Evolutionary conservation across 768 basidiomycete species (phyloP), one percentile per base, ranked within the genome.

Genomic region (Collybia mongolica): DNA sequence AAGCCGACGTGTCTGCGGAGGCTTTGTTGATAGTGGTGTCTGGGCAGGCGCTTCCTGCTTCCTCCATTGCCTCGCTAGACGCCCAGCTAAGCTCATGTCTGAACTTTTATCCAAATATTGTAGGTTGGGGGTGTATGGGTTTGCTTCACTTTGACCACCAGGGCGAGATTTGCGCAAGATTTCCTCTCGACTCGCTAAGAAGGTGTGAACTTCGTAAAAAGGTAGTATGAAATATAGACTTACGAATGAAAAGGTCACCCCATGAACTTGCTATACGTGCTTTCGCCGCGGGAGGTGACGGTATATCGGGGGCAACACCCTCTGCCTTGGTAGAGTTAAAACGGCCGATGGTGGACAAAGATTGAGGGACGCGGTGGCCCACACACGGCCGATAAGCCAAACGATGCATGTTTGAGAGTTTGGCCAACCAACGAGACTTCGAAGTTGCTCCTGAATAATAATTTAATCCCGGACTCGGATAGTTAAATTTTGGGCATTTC

Each of bases 181-280:
- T 37, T 60, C 60, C 45, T 59, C 40, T 29, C 54, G 55, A 20
- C 55, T 48, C 9, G 54, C 60, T 60, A 38, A 8, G 19, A 18
- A 4, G 17, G 26, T 11, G 19, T 55, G 15, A 57, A 45, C 15
- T 7, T 14, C 2, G 40, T 22, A 2, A 20, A 36, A n/a, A 28
- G 40, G 17, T 20, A 15, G 38, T 11, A 5, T 29, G 41, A 23
- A 11, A 35, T 35, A 26, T 42, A 20, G 40, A 65, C 71, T 56
- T 60, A 72, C 73, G 71, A 56, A 73, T 73, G 41, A 52, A 29
- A 43, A 74, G 54, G 39, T 59, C 49, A 29, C 55, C 60, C 57
- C 59, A 65, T 38, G 54, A 58, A 29, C 38, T 57, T 17, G 60
- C 56, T 22, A 65, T 52, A 26, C 50, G 63, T 44, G 52, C 41